phyloP scores from a whole-genome alignment of 495 filamentous ascomycete species.

The Aspergillus sparsus region DNA sequence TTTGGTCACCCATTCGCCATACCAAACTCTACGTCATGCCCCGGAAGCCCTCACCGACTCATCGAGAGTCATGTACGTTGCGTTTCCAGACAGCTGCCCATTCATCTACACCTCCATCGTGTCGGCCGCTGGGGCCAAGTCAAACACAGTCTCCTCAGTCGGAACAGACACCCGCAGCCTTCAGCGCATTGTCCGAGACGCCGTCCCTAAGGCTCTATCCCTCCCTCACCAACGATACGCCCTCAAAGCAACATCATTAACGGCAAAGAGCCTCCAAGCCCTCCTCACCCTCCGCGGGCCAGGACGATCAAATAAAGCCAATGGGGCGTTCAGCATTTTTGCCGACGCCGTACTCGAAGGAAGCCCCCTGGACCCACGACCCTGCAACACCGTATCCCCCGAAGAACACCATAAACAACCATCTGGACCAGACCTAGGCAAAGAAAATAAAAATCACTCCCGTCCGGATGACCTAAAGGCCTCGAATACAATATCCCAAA shows the following conservation, averaged over 20 bases:
- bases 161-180: conserved; percentile 62
- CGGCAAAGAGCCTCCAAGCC: conserved; percentile 66
- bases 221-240: conserved; percentile 66
- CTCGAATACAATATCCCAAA: background rate
- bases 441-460: conserved; percentile 18
- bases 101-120: conserved; percentile 70
- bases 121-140: conserved; percentile 34
- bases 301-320: conserved; percentile 64
- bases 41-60: conserved; percentile 48
- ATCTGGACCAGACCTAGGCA: conserved; percentile 30
- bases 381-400: conserved; percentile 41
- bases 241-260: conserved; percentile 63
- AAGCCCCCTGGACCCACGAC: conserved; percentile 57
- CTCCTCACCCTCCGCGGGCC: conserved; percentile 66
- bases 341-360: conserved; percentile 60
- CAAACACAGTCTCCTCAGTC: conserved; percentile 27
- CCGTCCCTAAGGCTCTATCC: conserved; percentile 76
- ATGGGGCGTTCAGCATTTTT: conserved; percentile 79
- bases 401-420: conserved; percentile 41
- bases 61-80: conserved; percentile 69
- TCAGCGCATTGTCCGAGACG: conserved; percentile 67
- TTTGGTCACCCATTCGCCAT: conserved; percentile 71
- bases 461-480: background rate
- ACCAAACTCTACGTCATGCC: conserved; percentile 52
- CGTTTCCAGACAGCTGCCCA: conserved; percentile 76